Base-by-base conservation (phyloP, 371 early-diverging fungal species). In the Aphelidium insulamus region DNA sequence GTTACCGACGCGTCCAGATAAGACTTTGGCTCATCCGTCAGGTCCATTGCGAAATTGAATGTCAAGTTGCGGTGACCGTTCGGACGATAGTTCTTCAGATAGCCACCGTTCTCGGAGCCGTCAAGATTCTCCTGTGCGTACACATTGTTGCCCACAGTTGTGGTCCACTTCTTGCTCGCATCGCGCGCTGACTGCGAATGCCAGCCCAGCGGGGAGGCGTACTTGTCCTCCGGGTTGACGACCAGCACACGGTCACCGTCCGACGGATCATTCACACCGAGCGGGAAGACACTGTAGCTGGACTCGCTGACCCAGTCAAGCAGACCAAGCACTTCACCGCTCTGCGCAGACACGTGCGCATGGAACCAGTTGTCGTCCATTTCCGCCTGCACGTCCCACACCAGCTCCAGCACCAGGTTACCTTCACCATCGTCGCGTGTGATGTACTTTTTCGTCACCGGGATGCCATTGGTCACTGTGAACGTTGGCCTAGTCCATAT, bases 381-480 rank as follows among this genome's bases (percentile, higher is more conserved):
- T 46, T 90, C 83, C n/a, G 83, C 53, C 38, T 80, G 66, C 35
- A 88, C 41, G 43, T 83, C 86, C 74, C 85, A 91, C 22, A 82
- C 78, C 11, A 71, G 62, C 20, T 49, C 48, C 23, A 66, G 37
- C 2, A n/a, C n/a, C 7, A 25, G 19, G 11, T 38, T 31, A 33
- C 30, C 46, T 4, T 48, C 41, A 9, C 67, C 70, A 5, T 57
- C 54, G 16, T 55, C 60, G 11, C 50, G 52, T 38, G 67, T 69
- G 35, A 69, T 43, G 41, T 69, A 69, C 15, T 60, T 61, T 36
- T 55, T 59, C 4, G 47, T 40, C 5, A 56, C 67, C 10, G 60
- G 58, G 18, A 68, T 33, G 28, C 53, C 57, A 14, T 57, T 52
- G 16, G 55, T 42, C 0, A 77, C 65, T 36, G 54, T 23, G 49